These are phyloP conservation scores for Zalaria obscura DNA, from an alignment of 2,329 filamentous ascomycete species.

Conservation along the genomic window DNA sequence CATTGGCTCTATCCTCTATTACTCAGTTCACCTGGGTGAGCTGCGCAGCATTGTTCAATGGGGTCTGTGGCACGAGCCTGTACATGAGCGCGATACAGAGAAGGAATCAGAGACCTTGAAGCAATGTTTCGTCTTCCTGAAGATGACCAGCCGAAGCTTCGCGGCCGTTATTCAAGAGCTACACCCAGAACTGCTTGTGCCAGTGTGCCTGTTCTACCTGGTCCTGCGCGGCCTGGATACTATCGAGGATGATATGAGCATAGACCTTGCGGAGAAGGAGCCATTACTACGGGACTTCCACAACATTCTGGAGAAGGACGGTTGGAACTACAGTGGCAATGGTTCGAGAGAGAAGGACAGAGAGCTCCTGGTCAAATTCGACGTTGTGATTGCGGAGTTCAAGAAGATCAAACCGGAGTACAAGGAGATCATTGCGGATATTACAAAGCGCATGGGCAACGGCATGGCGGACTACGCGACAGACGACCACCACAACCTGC, in stretches of 20 bases:
- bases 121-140: constrained; percentile 75
- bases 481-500: constrained; percentile 43
- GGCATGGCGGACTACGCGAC: constrained; percentile 97
- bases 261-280: constrained; percentile 68
- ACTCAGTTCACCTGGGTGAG: constrained; percentile 18
- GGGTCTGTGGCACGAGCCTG: constrained; percentile 91
- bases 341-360: constrained; percentile 88
- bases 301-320: constrained; percentile 62
- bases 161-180: constrained; percentile 87
- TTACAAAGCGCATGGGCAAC: constrained; percentile 88
- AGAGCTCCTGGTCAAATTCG: constrained; percentile 83
- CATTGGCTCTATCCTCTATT: constrained; percentile 14
- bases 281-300: constrained; percentile 75
- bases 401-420: constrained; percentile 79
- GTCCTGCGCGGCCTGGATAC: constrained; percentile 86
- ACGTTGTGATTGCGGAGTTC: constrained; percentile 73
- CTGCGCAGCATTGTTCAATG: constrained; percentile 24
- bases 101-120: constrained; percentile 62
- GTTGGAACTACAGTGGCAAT: constrained; percentile 81
- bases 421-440: constrained; percentile 76
- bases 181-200: constrained; percentile 82
- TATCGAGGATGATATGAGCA: constrained; percentile 98
- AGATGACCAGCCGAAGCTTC: constrained; percentile 87
- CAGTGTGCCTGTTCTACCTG: constrained; percentile 85
- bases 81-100: constrained; percentile 64